These are phyloP conservation scores for Sugiyamaella castrensis DNA, from an alignment of 1,139 yeast genomes.

Conservation along the genomic window DNA sequence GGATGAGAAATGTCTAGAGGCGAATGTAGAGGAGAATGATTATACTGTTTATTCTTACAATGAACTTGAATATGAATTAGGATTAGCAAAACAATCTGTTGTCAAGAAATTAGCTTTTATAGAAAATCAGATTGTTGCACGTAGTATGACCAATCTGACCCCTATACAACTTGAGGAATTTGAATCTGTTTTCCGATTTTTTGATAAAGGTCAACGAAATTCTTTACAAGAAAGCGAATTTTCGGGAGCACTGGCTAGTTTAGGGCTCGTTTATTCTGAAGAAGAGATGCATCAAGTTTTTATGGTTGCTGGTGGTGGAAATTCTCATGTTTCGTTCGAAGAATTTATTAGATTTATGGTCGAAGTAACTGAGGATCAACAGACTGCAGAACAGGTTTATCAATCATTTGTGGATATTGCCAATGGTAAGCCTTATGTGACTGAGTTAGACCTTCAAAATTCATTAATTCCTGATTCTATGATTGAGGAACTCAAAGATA, in stretches of 20 bases:
- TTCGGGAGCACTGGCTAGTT: constrained; percentile 41
- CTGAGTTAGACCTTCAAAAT: constrained; percentile 41
- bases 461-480: constrained; percentile 38
- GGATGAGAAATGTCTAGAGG: constrained; percentile 35
- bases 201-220: constrained; percentile 40
- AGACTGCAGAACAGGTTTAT: constrained; percentile 41
- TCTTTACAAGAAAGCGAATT: constrained; percentile 38
- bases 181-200: constrained; percentile 43
- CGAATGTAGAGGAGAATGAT: constrained; percentile 44
- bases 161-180: constrained; percentile 44
- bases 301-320: constrained; percentile 32
- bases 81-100: constrained; percentile 39
- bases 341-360: constrained; percentile 43
- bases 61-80: constrained; percentile 42
- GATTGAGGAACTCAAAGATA: constrained; percentile 34
- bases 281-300: constrained; percentile 41
- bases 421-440: constrained; percentile 40
- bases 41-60: constrained; percentile 41
- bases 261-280: constrained; percentile 40
- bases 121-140: constrained; percentile 43
- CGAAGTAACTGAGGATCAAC: constrained; percentile 42
- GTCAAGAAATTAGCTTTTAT: constrained; percentile 41
- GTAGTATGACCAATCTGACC: constrained; percentile 41
- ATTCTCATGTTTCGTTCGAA: constrained; percentile 36
- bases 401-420: constrained; percentile 43